phyloP scores from a whole-genome alignment of 1,284 basidiomycete genomes.

The Moesziomyces aphidis region DNA sequence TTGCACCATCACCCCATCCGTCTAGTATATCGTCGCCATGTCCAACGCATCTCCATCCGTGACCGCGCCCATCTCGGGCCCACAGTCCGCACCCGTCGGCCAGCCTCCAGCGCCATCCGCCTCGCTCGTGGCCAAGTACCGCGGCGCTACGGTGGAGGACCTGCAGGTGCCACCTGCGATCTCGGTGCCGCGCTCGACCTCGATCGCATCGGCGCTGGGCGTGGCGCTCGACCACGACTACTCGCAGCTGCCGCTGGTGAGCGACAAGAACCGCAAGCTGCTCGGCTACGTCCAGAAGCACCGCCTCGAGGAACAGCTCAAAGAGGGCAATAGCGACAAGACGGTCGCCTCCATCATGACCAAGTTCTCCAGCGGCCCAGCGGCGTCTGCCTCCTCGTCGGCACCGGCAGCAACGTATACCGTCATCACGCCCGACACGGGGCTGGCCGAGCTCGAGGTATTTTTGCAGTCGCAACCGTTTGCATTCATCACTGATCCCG shows the following conservation, averaged over 20 bases:
- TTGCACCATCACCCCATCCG: background rate
- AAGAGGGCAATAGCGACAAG: constrained; percentile 38
- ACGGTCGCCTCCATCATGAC: constrained; percentile 52
- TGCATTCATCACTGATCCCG: constrained; percentile 64
- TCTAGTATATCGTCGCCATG: constrained; percentile 10
- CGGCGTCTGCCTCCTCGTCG: constrained; percentile 18
- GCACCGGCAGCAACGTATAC: constrained; percentile 44
- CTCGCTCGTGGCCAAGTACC: constrained; percentile 50
- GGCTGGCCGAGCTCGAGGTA: constrained; percentile 61
- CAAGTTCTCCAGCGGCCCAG: constrained; percentile 45
- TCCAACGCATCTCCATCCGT: constrained; percentile 33
- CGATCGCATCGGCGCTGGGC: constrained; percentile 44
- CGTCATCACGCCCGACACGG: constrained; percentile 62
- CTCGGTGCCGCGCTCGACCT: constrained; percentile 50
- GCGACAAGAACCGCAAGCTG: constrained; percentile 53
- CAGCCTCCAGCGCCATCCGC: constrained; percentile 48
- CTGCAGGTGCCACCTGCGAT: constrained; percentile 62
- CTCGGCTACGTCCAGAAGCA: constrained; percentile 62
- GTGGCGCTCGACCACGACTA: constrained; percentile 64
- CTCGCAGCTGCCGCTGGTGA: constrained; percentile 58
- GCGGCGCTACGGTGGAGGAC: constrained; percentile 62
- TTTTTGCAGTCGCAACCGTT: constrained; percentile 62
- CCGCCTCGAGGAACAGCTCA: constrained; percentile 46
- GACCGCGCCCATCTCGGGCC: constrained; percentile 56
- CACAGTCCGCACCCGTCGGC: constrained; percentile 46